Percentiles rank a stretch among this genome's conserved stretches.
phyloP scores from a whole-genome alignment of 164 flowering plant species.

The Malania oleifera region DNA sequence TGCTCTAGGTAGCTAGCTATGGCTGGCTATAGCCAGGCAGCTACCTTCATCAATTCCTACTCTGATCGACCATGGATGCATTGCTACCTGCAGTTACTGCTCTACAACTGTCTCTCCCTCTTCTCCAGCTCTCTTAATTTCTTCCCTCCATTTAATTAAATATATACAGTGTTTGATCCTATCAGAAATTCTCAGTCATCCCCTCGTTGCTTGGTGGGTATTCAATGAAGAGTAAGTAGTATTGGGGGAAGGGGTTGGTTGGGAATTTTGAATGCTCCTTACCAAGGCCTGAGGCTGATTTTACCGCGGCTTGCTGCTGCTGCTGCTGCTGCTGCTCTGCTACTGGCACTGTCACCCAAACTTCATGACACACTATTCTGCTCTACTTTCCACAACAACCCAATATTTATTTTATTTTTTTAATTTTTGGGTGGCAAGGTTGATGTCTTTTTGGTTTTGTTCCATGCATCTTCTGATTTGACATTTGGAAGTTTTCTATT shows the following conservation, averaged over 20 bases:
- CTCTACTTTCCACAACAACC: conserved; percentile 24
- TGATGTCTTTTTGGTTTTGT: neutral
- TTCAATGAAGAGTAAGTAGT: conserved; percentile 15
- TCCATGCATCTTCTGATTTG: neutral
- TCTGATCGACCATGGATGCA: too few species aligned
- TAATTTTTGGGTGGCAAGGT: neutral
- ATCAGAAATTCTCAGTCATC: conserved; percentile 28
- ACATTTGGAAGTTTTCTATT: conserved; percentile 3
- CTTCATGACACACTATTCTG: conserved; percentile 21
- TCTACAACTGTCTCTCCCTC: conserved; percentile 14
- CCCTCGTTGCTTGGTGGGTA: conserved; percentile 23
- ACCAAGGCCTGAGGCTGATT: conserved; percentile 39
- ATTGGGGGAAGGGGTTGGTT: conserved; percentile 24
- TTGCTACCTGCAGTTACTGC: too few species aligned
- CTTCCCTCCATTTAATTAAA: conserved; percentile 27
- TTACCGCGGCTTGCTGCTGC: conserved; percentile 25
- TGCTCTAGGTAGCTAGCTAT: conserved; percentile 24
- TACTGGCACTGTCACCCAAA: too few species aligned
- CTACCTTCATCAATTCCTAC: too few species aligned
- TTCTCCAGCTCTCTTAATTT: neutral
- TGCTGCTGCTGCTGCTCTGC: conserved; percentile 17
- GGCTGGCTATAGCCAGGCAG: too few species aligned
- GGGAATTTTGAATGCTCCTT: conserved; percentile 51
- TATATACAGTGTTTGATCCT: too few species aligned
- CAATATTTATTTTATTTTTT: neutral